A percentile compares a stretch with the other conserved stretches of the same genome.
Conservation (phyloP, 768 basidiomycete genomes). For the Calocera cornea region DNA sequence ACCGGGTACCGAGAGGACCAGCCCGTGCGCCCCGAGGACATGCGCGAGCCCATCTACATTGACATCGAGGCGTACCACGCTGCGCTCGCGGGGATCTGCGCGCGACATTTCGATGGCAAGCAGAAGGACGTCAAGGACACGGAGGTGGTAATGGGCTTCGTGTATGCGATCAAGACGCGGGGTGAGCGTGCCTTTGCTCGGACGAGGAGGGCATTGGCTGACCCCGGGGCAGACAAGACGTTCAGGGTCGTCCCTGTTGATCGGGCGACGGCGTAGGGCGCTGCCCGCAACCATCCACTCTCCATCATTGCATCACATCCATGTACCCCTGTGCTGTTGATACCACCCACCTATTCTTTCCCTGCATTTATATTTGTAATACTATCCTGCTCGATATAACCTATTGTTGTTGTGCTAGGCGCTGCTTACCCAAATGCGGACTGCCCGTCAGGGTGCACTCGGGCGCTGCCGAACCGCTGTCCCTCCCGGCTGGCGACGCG, state of each 20-base stretch:
- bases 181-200: slow-evolving; percentile 5
- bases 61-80: not conserved
- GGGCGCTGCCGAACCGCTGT: not conserved
- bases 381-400: not conserved
- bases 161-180: slow-evolving; percentile 1
- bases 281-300: not conserved
- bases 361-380: not conserved
- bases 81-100: not conserved
- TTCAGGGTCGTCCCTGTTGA: slow-evolving; percentile 1
- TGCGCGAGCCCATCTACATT: not conserved
- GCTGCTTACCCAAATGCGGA: not conserved
- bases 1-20: not conserved
- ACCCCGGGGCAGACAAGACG: slow-evolving; percentile 2
- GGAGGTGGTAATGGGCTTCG: not conserved
- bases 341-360: not conserved
- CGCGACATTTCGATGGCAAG: not conserved
- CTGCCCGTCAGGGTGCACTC: not conserved
- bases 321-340: not conserved
- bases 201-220: not conserved
- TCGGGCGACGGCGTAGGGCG: not conserved
- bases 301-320: not conserved
- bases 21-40: not conserved
- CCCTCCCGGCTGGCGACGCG: not conserved
- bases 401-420: not conserved
- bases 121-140: slow-evolving; percentile 2